These are phyloP conservation scores for Mycena galopus DNA, from an alignment of 768 basidiomycete genomes.

Conservation along the genomic window DNA sequence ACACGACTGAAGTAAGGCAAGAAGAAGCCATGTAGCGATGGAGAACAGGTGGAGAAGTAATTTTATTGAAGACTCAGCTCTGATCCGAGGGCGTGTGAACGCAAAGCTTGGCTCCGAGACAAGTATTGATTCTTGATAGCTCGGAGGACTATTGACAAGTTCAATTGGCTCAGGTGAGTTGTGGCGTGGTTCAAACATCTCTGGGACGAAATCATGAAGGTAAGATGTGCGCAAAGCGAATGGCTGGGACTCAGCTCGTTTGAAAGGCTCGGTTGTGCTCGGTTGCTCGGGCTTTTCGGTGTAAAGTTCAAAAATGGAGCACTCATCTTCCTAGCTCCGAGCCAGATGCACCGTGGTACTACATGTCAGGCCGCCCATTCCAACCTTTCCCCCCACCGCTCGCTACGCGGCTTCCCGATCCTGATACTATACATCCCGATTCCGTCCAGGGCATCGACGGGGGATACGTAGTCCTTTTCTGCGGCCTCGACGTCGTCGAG, in stretches of 20 bases:
- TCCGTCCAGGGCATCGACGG: slow-evolving; percentile 1
- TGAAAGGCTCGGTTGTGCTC: background rate
- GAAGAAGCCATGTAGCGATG: background rate
- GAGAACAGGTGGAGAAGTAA: background rate
- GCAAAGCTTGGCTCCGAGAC: background rate
- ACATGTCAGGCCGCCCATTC: too few species aligned
- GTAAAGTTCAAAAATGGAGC: background rate
- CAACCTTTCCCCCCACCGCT: too few species aligned
- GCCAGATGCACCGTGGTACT: too few species aligned
- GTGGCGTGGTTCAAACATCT: too few species aligned
- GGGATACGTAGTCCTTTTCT: slow-evolving; percentile 7
- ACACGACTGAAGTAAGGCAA: background rate
- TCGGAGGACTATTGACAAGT: background rate
- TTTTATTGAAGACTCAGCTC: background rate
- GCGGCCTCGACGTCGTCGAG: slow-evolving; percentile 6
- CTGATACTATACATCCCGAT: background rate
- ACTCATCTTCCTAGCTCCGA: background rate
- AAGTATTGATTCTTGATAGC: too few species aligned
- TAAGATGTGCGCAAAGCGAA: too few species aligned
- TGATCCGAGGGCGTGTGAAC: background rate
- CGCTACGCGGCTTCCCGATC: background rate
- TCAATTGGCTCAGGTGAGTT: background rate
- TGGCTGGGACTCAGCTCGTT: background rate
- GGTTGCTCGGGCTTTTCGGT: background rate
- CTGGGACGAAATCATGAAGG: too few species aligned